Conservation (phyloP, 2,329 filamentous ascomycete species). For the Trichoderma cornu-damae region DNA sequence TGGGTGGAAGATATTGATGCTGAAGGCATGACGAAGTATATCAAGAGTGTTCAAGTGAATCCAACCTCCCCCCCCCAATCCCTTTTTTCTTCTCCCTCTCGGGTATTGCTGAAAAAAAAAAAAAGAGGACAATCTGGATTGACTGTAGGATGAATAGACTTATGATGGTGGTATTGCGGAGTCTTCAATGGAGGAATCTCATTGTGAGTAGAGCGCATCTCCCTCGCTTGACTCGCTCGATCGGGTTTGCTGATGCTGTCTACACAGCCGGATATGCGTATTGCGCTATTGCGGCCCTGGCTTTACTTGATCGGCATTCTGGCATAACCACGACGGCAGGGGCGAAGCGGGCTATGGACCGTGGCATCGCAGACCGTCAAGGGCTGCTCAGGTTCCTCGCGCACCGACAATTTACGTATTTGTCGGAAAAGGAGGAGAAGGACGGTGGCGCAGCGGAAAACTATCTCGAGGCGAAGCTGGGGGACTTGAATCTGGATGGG, state of each 20-base stretch:
- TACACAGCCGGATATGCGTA: conserved; percentile 92
- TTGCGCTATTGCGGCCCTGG: conserved; percentile 74
- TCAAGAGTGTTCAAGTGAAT: conserved; percentile 55
- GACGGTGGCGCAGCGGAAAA: conserved; percentile 34
- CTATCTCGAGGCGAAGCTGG: conserved; percentile 33
- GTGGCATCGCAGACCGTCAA: conserved; percentile 33
- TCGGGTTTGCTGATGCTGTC: neutral
- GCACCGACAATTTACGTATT: conserved; percentile 58
- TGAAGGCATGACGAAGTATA: conserved; percentile 62
- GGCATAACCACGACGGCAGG: neutral
- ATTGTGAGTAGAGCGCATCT: conserved; percentile 58
- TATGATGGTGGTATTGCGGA: conserved; percentile 85
- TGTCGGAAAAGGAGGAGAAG: conserved; percentile 44
- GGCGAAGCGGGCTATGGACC: conserved; percentile 29
- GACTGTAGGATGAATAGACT: conserved; percentile 45
- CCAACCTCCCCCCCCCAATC: too few species aligned
- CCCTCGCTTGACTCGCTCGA: neutral
- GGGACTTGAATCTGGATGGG: conserved; percentile 32
- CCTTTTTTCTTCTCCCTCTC: too few species aligned
- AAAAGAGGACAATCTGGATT: neutral
- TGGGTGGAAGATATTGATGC: conserved; percentile 70
- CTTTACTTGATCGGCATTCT: conserved; percentile 63
- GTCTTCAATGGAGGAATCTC: conserved; percentile 72
- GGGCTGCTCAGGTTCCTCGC: conserved; percentile 52
- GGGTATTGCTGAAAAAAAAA: neutral